phyloP scores from a whole-genome alignment of 768 basidiomycete species.

The Boletus edulis region DNA sequence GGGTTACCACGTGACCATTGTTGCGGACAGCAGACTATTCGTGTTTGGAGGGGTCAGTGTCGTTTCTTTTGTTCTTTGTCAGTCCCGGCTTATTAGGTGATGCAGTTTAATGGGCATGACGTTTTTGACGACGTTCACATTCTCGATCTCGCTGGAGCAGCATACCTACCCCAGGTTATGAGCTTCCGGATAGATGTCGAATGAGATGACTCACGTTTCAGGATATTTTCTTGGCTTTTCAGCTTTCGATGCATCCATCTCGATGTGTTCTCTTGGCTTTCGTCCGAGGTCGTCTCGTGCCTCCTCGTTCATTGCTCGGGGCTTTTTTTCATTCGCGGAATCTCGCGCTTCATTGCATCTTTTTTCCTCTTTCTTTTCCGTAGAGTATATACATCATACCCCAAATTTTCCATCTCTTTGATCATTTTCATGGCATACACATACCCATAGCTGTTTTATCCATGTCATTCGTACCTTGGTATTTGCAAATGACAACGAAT shows the following conservation, averaged over 20 bases:
- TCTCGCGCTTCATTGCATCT: slow-evolving; percentile 6
- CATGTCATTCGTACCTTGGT: slow-evolving; percentile 5
- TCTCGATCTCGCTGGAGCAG: slow-evolving; percentile 82
- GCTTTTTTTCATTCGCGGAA: not conserved
- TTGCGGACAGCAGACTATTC: slow-evolving; percentile 84
- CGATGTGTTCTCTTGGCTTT: not conserved
- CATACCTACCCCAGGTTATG: slow-evolving; percentile 88
- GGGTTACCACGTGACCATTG: slow-evolving; percentile 81
- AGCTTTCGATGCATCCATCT: not conserved
- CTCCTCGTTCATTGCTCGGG: slow-evolving; percentile 14
- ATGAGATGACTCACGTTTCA: slow-evolving; percentile 9
- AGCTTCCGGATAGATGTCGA: slow-evolving; percentile 59
- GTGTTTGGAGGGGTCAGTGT: slow-evolving; percentile 68
- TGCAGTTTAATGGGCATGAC: slow-evolving; percentile 69
- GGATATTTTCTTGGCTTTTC: not conserved
- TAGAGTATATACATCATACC: slow-evolving; percentile 49
- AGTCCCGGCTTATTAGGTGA: slow-evolving; percentile 1
- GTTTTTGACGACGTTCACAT: slow-evolving; percentile 85
- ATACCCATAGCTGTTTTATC: slow-evolving; percentile 20
- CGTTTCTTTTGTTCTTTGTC: not conserved
- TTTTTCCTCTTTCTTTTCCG: slow-evolving; percentile 11
- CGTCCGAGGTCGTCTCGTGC: not conserved
- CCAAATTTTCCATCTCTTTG: slow-evolving; percentile 20
- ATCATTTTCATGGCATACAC: slow-evolving; percentile 25
- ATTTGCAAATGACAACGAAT: slow-evolving; percentile 1